Base-by-base conservation (phyloP, 257 asterid species). In the Solanum virginianum region DNA sequence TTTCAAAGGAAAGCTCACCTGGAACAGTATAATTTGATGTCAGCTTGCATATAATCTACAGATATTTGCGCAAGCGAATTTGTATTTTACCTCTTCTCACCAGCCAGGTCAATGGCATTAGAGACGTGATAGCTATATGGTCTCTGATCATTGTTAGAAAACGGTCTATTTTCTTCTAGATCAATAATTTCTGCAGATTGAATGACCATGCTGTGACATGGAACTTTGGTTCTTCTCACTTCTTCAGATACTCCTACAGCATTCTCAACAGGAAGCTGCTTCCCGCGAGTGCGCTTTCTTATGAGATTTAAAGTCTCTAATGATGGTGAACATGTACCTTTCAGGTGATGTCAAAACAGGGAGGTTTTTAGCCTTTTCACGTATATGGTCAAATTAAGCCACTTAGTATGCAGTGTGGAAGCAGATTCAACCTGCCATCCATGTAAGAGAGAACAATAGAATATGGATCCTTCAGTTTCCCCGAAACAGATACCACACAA, bases 211-310 rank as follows among this genome's bases (percentile, higher is more conserved):
- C 80, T 77, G 87, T 77, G 86, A 57, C 70, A 69, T 53, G 89
- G 85, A 81, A 82, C 83, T 85, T 85, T 89, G 32, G 54, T 84
- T 84, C 84, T 84, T 74, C 85, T 82, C 63, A 63, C 88, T 86
- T 91, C 88, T 77, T 90, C 94, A 80, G 70, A 56, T 84, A 86
- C 69, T 86, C 89, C 95, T 8, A 84, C 82, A 80, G 89, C 88
- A 66, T 87, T 85, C 70, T 90, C 89, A 63, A 90, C 90, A 86
- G 88, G 91, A 83, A 87, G 88, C 86, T 89, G 98, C 89, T 83
- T 84, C 90, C 92, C 98, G 9, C 93, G 95, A 16, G 93, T 91
- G 86, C 99, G 99, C 89, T 94, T 94, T 75, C 92, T 93, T 84
- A 96, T 92, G 87, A 89, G 92, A 17, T 90, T 86, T 84, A 93